Conservation (phyloP, 352 stramenopile genomes). For the Plasmopara muralis region DNA sequence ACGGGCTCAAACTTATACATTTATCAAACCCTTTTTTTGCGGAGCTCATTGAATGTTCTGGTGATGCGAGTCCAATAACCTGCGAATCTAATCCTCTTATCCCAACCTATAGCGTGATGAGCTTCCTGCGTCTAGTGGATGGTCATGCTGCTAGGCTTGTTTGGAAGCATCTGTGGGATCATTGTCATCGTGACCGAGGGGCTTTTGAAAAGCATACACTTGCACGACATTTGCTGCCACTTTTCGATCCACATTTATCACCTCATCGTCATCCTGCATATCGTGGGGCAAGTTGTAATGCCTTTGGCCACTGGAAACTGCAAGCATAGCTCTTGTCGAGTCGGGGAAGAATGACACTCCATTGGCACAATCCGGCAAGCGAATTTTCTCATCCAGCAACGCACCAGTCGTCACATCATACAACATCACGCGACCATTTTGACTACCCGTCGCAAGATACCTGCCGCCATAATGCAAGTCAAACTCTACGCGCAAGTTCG, state of each 20-base stretch:
- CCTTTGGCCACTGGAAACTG: slow-evolving; percentile 56
- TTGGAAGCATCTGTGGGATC: background rate
- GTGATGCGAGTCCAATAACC: no score
- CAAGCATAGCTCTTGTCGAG: slow-evolving; percentile 30
- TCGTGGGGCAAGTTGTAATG: slow-evolving; percentile 58
- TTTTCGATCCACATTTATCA: slow-evolving; percentile 1
- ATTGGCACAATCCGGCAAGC: slow-evolving; percentile 54
- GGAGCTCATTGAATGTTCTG: no score
- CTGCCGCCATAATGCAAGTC: slow-evolving; percentile 57
- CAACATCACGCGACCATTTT: slow-evolving; percentile 39
- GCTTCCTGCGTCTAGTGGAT: no score
- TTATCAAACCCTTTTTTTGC: no score
- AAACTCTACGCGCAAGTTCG: slow-evolving; percentile 75
- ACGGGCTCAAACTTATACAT: no score
- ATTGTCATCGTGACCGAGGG: slow-evolving; percentile 2
- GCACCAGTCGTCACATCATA: slow-evolving; percentile 52
- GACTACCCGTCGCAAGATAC: slow-evolving; percentile 61
- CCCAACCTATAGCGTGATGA: background rate
- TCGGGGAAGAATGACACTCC: slow-evolving; percentile 75
- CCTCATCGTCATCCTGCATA: slow-evolving; percentile 40
- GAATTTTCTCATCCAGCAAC: slow-evolving; percentile 41
- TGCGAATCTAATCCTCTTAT: background rate
- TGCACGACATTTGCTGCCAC: slow-evolving; percentile 28
- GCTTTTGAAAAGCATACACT: slow-evolving; percentile 38
- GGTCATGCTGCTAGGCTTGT: background rate